phyloP scores from a whole-genome alignment of 1,139 yeast genomes.

The Zygosaccharomyces pseudobailii region DNA sequence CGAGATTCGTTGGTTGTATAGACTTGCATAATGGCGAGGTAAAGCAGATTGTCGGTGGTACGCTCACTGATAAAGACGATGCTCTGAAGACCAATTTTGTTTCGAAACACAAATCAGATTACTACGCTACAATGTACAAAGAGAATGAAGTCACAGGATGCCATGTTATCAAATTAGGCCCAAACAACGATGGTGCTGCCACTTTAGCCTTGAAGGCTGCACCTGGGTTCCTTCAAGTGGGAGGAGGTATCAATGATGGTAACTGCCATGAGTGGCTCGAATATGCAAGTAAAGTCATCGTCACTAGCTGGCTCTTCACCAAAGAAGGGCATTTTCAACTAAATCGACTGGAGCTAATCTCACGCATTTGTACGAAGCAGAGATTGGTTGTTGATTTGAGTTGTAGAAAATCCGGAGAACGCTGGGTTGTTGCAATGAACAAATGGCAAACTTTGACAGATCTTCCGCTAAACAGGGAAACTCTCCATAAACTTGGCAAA shows the following conservation, averaged over 20 bases:
- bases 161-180: constrained; percentile 89
- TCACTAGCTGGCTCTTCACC: constrained; percentile 89
- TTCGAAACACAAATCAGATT: constrained; percentile 67
- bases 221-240: constrained; percentile 75
- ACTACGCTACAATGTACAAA: constrained; percentile 70
- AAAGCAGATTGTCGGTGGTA: constrained; percentile 95
- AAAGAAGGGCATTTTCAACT: constrained; percentile 51
- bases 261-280: constrained; percentile 70
- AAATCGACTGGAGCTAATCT: constrained; percentile 43
- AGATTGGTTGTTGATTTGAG: constrained; percentile 85
- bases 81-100: constrained; percentile 65
- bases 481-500: constrained; percentile 49
- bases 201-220: constrained; percentile 65
- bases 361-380: constrained; percentile 43
- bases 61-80: constrained; percentile 55
- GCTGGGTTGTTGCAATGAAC: constrained; percentile 94
- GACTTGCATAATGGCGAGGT: constrained; percentile 94
- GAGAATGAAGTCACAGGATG: constrained; percentile 61
- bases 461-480: constrained; percentile 48
- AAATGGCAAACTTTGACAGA: constrained; percentile 92
- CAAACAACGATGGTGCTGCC: constrained; percentile 81
- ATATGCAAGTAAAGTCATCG: constrained; percentile 50
- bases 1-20: constrained; percentile 87
- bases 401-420: constrained; percentile 53
- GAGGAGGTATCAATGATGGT: constrained; percentile 78